Percentiles rank a stretch among this genome's conserved stretches.
Evolutionary conservation across 305 asterid genomes (phyloP).

Genomic region (Solanum hybrid): DNA sequence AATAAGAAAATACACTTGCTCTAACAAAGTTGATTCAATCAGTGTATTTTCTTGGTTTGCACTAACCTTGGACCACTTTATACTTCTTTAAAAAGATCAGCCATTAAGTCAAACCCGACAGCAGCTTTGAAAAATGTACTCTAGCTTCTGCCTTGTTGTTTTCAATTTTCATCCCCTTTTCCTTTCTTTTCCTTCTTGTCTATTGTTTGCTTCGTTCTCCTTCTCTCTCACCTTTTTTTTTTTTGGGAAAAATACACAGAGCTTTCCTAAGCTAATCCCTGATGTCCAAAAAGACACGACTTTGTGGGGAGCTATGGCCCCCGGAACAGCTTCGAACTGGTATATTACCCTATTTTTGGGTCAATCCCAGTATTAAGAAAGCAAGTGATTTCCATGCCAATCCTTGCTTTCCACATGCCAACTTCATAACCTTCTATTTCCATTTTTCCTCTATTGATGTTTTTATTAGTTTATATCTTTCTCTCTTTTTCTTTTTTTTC

Average conservation of each 20-base stretch:
- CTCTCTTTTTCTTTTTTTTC: background rate
- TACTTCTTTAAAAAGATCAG: background rate
- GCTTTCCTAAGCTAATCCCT: background rate
- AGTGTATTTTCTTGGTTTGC: background rate
- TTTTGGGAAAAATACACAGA: background rate
- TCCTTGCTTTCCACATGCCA: background rate
- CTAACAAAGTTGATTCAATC: background rate
- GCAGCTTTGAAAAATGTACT: background rate
- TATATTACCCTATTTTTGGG: background rate
- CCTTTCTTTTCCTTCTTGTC: background rate
- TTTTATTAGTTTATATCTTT: background rate
- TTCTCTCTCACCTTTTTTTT: background rate
- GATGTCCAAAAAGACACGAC: background rate
- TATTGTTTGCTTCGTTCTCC: background rate
- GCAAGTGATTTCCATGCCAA: background rate
- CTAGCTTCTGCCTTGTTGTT: background rate
- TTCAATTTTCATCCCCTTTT: background rate
- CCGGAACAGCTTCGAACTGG: background rate
- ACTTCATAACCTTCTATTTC: background rate
- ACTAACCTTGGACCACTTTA: background rate
- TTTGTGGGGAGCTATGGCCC: background rate
- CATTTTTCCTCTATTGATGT: background rate
- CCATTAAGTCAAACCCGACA: background rate
- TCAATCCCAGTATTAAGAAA: background rate
- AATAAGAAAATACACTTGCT: background rate